Percentiles rank a stretch among this genome's conserved stretches.
Evolutionary conservation across 2,329 filamentous ascomycete genomes (phyloP).

Genomic region (Colletotrichum nymphaeae): DNA sequence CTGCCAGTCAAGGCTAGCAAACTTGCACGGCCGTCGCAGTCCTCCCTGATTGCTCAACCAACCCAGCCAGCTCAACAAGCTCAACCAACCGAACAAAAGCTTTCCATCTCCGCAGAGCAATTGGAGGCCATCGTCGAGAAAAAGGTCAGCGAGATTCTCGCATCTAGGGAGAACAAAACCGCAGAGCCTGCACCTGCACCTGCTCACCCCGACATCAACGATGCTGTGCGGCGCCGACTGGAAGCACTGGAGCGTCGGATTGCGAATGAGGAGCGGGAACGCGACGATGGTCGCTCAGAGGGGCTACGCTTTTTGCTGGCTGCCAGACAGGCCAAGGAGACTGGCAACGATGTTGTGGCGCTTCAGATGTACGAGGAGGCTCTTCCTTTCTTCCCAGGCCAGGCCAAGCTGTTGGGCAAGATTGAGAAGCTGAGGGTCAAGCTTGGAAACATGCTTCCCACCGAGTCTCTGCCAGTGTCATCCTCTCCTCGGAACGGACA

Average conservation of each 20-base stretch:
- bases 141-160: slow-evolving; percentile 90
- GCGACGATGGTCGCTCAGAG: slow-evolving; percentile 80
- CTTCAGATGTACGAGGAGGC: slow-evolving; percentile 89
- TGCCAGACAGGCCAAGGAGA: slow-evolving; percentile 89
- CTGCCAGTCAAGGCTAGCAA: slow-evolving; percentile 59
- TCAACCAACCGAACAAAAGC: slow-evolving; percentile 40
- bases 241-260: slow-evolving; percentile 90
- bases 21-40: slow-evolving; percentile 47
- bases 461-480: slow-evolving; percentile 13
- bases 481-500: slow-evolving; percentile 16
- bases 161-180: slow-evolving; percentile 74
- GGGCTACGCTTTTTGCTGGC: slow-evolving; percentile 89
- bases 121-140: slow-evolving; percentile 94
- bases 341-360: slow-evolving; percentile 81
- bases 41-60: not conserved
- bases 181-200: slow-evolving; percentile 52
- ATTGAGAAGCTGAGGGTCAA: slow-evolving; percentile 71
- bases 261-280: slow-evolving; percentile 65
- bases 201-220: slow-evolving; percentile 68
- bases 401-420: slow-evolving; percentile 80
- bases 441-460: slow-evolving; percentile 48
- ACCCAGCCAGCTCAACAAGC: slow-evolving; percentile 24
- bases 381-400: slow-evolving; percentile 85
- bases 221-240: slow-evolving; percentile 82
- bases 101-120: slow-evolving; percentile 73